phyloP scores from a whole-genome alignment of 1,139 yeast species.

The Casaregolazyma suthepensis region DNA sequence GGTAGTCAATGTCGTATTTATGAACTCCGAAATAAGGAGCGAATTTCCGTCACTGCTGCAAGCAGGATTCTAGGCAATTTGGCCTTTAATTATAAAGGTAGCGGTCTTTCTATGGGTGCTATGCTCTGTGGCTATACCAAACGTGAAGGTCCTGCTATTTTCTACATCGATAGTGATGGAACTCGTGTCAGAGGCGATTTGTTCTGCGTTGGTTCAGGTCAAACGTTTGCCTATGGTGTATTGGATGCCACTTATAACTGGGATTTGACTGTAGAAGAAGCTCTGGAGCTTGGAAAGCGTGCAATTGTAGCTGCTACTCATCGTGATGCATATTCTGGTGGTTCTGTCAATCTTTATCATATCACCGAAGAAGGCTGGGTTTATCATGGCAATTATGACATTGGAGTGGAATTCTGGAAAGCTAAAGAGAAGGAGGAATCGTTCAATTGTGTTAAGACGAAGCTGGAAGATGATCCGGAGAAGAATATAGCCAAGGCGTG shows the following conservation, averaged over 20 bases:
- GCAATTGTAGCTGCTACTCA: constrained; percentile 96
- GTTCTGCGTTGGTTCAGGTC: constrained; percentile 98
- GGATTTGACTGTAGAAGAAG: constrained; percentile 90
- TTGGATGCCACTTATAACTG: constrained; percentile 84
- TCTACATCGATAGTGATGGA: constrained; percentile 96
- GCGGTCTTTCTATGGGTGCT: constrained; percentile 99
- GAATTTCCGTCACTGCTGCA: constrained; percentile 96
- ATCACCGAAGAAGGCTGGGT: constrained; percentile 93
- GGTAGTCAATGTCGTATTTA: constrained; percentile 95
- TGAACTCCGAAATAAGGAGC: constrained; percentile 87
- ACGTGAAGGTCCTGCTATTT: constrained; percentile 91
- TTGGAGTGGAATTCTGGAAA: constrained; percentile 89
- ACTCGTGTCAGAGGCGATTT: constrained; percentile 90
- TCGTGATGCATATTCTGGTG: constrained; percentile 98
- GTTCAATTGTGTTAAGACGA: constrained; percentile 70
- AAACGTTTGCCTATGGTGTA: constrained; percentile 99
- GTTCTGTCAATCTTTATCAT: constrained; percentile 87
- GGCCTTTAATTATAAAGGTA: constrained; percentile 91
- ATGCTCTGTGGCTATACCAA: constrained; percentile 97
- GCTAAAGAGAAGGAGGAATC: constrained; percentile 83
- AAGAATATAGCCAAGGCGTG: neutral
- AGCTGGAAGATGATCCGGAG: neutral
- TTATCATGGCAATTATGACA: constrained; percentile 92
- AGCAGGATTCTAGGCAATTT: constrained; percentile 86
- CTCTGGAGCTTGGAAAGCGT: constrained; percentile 89